Percentiles rank a stretch among this genome's conserved stretches.
These are phyloP conservation scores for Aspergillus clavatus DNA, from an alignment of 2,329 filamentous ascomycete genomes.

Conservation along the genomic window DNA sequence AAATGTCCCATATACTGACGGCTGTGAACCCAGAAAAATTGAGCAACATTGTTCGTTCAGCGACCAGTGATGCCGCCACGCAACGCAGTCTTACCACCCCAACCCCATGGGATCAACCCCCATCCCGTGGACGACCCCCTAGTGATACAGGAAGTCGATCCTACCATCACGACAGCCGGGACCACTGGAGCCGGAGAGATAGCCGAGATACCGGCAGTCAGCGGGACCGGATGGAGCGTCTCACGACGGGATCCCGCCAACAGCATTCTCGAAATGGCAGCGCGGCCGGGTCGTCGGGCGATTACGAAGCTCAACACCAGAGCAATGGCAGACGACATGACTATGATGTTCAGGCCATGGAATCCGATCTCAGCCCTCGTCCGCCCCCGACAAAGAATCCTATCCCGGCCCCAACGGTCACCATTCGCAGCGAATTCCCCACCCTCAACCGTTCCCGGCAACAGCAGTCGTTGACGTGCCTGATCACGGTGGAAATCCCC, in stretches of 20 bases:
- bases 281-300: conserved; percentile 66
- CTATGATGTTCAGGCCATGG: conserved; percentile 95
- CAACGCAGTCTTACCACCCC: conserved; percentile 53
- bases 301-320: conserved; percentile 72
- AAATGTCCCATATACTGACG: conserved; percentile 17
- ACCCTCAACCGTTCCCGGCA: conserved; percentile 87
- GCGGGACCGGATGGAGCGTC: conserved; percentile 44
- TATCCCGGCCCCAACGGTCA: conserved; percentile 86
- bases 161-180: conserved; percentile 26
- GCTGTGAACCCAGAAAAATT: conserved; percentile 69
- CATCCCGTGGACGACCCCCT: conserved; percentile 28
- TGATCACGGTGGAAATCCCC: conserved; percentile 89
- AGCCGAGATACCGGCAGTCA: conserved; percentile 40
- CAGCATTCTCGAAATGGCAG: conserved; percentile 74
- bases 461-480: conserved; percentile 89
- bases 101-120: conserved; percentile 53
- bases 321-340: conserved; percentile 72
- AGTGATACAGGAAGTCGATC: conserved; percentile 29
- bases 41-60: conserved; percentile 83
- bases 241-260: conserved; percentile 36
- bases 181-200: conserved; percentile 32
- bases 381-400: conserved; percentile 68
- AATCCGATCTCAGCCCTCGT: conserved; percentile 71
- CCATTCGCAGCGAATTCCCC: conserved; percentile 92
- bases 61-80: conserved; percentile 60